Conservation (phyloP, 1,139 yeast species). For the Hyphopichia burtonii region DNA sequence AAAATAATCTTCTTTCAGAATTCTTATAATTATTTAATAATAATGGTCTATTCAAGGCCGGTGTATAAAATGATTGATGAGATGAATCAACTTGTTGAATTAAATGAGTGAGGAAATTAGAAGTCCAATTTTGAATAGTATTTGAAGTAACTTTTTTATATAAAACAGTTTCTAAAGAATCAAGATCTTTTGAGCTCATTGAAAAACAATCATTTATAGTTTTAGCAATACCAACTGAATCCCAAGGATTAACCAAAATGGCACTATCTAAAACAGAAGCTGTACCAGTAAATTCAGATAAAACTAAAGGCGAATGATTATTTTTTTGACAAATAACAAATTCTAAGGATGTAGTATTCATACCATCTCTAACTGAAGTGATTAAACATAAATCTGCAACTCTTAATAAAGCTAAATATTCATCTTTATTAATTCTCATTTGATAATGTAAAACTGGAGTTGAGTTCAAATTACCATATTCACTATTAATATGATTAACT, state of each 20-base stretch:
- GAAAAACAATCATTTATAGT: conserved; percentile 69
- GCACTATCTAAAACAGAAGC: conserved; percentile 79
- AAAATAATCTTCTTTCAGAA: conserved; percentile 70
- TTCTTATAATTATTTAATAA: conserved; percentile 57
- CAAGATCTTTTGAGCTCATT: conserved; percentile 40
- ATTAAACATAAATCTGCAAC: conserved; percentile 89
- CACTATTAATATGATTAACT: conserved; percentile 75
- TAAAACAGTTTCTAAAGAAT: conserved; percentile 47
- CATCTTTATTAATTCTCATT: conserved; percentile 83
- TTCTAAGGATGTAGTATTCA: conserved; percentile 93
- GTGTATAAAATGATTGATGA: conserved; percentile 63
- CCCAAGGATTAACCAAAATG: conserved; percentile 94
- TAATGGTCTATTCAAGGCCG: conserved; percentile 76
- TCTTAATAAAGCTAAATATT: conserved; percentile 81
- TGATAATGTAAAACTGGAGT: conserved; percentile 91
- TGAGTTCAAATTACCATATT: conserved; percentile 74
- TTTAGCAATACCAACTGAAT: conserved; percentile 87
- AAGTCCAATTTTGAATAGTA: conserved; percentile 83
- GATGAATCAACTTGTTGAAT: conserved; percentile 48
- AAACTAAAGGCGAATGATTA: conserved; percentile 69
- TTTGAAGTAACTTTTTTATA: conserved; percentile 65
- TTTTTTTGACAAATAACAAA: conserved; percentile 84
- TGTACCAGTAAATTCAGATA: conserved; percentile 93
- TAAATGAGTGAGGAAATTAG: conserved; percentile 56
- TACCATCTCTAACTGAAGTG: conserved; percentile 92